These are phyloP conservation scores for Backusella sp. DNA, from an alignment of 192 early-diverging fungal genomes.

Conservation along the genomic window DNA sequence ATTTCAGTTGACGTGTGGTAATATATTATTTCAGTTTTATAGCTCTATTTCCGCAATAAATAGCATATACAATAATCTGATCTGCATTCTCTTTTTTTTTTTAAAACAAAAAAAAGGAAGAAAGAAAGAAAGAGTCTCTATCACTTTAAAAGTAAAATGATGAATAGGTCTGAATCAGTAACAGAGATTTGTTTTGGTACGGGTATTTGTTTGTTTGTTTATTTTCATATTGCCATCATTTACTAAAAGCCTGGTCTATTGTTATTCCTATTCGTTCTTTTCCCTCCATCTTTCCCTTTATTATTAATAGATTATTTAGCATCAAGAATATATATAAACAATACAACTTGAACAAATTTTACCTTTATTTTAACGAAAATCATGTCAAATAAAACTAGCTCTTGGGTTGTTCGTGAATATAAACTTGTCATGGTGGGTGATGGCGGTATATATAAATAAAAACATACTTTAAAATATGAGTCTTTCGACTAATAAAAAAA, in stretches of 20 bases:
- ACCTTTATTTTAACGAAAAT: neutral
- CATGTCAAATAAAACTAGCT: constrained; percentile 4
- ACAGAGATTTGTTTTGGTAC: neutral
- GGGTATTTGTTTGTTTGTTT: neutral
- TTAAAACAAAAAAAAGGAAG: no score
- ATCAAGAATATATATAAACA: neutral
- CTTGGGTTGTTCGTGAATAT: constrained; percentile 25
- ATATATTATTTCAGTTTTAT: no score
- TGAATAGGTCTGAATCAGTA: neutral
- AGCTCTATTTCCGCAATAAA: no score
- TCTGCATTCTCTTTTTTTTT: no score
- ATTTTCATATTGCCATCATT: neutral
- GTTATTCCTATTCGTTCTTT: neutral
- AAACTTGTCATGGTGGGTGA: constrained; percentile 61
- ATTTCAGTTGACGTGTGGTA: no score
- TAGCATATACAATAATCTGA: no score
- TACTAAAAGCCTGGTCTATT: neutral
- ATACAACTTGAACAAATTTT: neutral
- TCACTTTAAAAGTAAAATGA: neutral
- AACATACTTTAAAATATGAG: neutral
- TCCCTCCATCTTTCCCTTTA: neutral
- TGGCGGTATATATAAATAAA: constrained; percentile 33
- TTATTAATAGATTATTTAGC: neutral
- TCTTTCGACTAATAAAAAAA: neutral
- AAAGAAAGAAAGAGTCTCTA: no score